A percentile compares a stretch with the other conserved stretches of the same genome.
Conservation (phyloP, 805 yeast species). For the Lipomyces sp. region DNA sequence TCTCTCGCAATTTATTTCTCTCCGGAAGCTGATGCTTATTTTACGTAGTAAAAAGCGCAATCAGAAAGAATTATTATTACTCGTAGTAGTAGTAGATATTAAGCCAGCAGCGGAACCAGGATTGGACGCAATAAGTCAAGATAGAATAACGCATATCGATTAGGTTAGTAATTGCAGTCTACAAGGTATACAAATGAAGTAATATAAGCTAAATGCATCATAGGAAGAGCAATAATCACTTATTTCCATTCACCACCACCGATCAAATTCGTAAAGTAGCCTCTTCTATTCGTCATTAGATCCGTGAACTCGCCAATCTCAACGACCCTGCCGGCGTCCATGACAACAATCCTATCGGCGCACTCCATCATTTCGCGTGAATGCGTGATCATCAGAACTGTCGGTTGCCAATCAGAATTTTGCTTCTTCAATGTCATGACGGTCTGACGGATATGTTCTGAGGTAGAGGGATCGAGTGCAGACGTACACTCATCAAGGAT, state of each 20-base stretch:
- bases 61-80: too few species aligned
- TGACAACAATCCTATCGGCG: slow-evolving; percentile 55
- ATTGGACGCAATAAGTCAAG: not conserved
- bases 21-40: too few species aligned
- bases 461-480: slow-evolving; percentile 72
- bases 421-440: slow-evolving; percentile 47
- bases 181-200: not conserved
- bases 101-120: not conserved
- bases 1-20: not conserved
- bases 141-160: not conserved
- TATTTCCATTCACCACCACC: slow-evolving; percentile 13
- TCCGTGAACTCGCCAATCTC: slow-evolving; percentile 31
- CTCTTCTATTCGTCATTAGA: slow-evolving; percentile 7
- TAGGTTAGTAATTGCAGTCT: not conserved
- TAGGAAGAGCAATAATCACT: not conserved
- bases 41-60: too few species aligned
- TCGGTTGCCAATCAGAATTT: slow-evolving; percentile 17
- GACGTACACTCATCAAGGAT: slow-evolving; percentile 89
- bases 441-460: slow-evolving; percentile 56
- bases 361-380: slow-evolving; percentile 65
- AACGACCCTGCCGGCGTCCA: slow-evolving; percentile 26
- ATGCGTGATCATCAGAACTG: slow-evolving; percentile 74
- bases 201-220: too few species aligned
- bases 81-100: not conserved
- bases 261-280: slow-evolving; percentile 15